A percentile compares a stretch with the other conserved stretches of the same genome.
phyloP scores from a whole-genome alignment of 2,329 filamentous ascomycete species.

The Cytospora leucostoma region DNA sequence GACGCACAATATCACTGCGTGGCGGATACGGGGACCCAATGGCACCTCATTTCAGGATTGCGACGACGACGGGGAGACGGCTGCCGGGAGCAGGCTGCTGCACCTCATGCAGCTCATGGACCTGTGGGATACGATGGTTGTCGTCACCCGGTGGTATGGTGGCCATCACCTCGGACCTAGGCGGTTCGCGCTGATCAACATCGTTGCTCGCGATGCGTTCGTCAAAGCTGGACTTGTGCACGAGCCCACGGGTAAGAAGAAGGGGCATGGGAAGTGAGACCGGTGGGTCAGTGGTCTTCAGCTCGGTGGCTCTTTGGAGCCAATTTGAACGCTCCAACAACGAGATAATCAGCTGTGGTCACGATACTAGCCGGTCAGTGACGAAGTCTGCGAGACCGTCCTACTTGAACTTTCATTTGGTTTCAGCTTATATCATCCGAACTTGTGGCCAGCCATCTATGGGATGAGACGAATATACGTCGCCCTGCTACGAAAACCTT shows the following conservation, averaged over 20 bases:
- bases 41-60: conserved; percentile 77
- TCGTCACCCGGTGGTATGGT: conserved; percentile 95
- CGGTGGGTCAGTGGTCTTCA: background rate
- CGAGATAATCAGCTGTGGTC: background rate
- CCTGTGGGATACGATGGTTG: conserved; percentile 87
- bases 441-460: conserved; percentile 2
- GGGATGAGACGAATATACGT: background rate
- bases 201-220: conserved; percentile 79
- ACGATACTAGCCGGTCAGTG: background rate
- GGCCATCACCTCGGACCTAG: conserved; percentile 86
- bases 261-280: conserved; percentile 39
- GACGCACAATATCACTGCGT: conserved; percentile 94
- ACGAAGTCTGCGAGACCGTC: background rate
- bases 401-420: background rate
- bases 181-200: conserved; percentile 88
- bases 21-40: conserved; percentile 71
- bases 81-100: conserved; percentile 80
- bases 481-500: conserved; percentile 14
- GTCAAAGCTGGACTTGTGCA: conserved; percentile 72
- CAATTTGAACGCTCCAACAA: background rate
- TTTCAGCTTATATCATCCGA: background rate
- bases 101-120: conserved; percentile 95
- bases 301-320: background rate
- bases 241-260: conserved; percentile 50
- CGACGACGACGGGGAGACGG: conserved; percentile 94